Evolutionary conservation across 768 basidiomycete genomes (phyloP), one percentile per base, ranked within the genome.

Genomic region (Boletales sp.): DNA sequence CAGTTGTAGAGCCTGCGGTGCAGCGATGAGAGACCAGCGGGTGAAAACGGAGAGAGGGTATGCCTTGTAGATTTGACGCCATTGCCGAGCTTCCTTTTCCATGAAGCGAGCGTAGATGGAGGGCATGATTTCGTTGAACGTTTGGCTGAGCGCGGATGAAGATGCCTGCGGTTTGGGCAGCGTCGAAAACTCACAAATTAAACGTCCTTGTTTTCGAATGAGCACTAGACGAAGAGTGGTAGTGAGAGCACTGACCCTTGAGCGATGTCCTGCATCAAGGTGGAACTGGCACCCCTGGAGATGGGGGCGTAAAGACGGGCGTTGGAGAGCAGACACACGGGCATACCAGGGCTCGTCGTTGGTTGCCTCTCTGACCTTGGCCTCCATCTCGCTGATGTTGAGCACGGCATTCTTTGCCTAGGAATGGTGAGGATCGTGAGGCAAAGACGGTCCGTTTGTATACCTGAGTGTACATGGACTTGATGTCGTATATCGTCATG

Each of bases 81-180:
- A 99, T 65, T 99, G 91, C 18, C 88, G 77, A 1, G 96, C 96
- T 70, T 99, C 96, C 72, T 98, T 98, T 70, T 98, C 91, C 85
- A 94, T 95, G 68, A 95, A 96, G 25, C 92, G 82, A 9, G 84
- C 79, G 69, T 96, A 98, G 58, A 97, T 96, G 62, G 83, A 84
- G 4, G 96, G 95, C 94, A 99, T 97, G 65, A 98, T 93, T 74
- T 99, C 95, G 70, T 98, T 99, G 72, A 99, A 99, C 55, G 94
- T 83, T 78, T 94, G 92, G 72, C 94, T 96, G 65, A 3, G 36
- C 15, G 31, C 41, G 17, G 46, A 48, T 57, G 32, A 61, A 57
- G 34, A 41, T 32, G 34, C 44, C 10, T 50, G 37, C 44, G 30
- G 4, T 12, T 14, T 13, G 34, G 18, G n/a, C n/a, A 17, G 21